Evolutionary conservation across 1,284 basidiomycete genomes (phyloP), one percentile per base, ranked within the genome.

Genomic region (Tylopilus sp.): DNA sequence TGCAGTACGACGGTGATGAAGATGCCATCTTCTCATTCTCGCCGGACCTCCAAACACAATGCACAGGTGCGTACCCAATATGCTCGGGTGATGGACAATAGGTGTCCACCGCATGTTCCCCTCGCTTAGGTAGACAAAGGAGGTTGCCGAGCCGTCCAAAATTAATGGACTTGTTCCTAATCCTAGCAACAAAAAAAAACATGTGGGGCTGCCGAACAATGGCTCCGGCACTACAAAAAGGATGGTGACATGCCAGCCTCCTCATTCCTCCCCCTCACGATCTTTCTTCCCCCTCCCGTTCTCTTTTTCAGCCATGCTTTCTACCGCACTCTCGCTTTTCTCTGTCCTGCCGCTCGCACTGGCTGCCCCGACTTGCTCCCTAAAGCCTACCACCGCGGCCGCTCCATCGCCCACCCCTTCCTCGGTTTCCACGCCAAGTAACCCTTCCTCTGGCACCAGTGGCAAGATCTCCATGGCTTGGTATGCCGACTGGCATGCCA

Each of bases 401-500:
- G 29, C 41, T 9, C 19, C 57, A 9, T 29, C 63, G 0, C 8
- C 62, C 5, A 20, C 57, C 15, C 20, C 58, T 5, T 43, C 57
- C 26, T 32, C 53, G 5, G 13, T 44, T 0, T 42, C 57, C 9
- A 29, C 57, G 10, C 31, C 64, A 3, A 54, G 58, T 3, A 59
- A 57, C 35, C n/a, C 61, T 9, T 57, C 63, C 43, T 63, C 65
- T 20, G 65, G 66, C 58, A 72, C 66, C 57, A 59, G 33, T 52
- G 60, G 66, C 10, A 57, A 41, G 29, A 46, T 85, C 33, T 62
- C 81, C 33, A 74, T 81, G 42, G 78, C 82, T 22, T 88, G 85
- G 85, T 86, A 79, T 61, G 76, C 85, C 40, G 81, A 83, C 24
- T 88, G 83, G 82, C 81, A 83, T 63, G 61, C 74, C 5, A 54